phyloP scores from a whole-genome alignment of 345 rosid species.

The Heritiera fomes region DNA sequence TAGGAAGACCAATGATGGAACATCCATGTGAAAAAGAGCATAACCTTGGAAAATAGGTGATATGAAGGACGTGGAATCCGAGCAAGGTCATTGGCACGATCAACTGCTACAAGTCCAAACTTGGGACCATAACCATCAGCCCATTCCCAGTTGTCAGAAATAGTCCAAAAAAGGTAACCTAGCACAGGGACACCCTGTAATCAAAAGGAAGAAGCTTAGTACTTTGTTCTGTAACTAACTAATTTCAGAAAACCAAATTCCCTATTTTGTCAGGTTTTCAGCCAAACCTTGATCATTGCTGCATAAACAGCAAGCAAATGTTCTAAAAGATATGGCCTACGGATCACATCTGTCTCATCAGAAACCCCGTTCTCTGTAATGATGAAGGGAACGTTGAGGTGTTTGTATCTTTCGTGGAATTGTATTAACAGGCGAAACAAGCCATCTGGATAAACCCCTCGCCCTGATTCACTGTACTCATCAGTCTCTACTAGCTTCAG shows the following conservation, averaged over 20 bases:
- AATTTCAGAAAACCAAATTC: constrained; percentile 19
- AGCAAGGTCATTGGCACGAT: constrained; percentile 70
- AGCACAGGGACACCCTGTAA: constrained; percentile 81
- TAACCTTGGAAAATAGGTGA: constrained; percentile 80
- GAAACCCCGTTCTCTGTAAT: constrained; percentile 86
- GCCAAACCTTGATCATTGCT: constrained; percentile 68
- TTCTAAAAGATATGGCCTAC: constrained; percentile 81
- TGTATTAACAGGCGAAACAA: constrained; percentile 66
- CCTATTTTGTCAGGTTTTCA: constrained; percentile 26
- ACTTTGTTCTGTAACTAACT: background rate
- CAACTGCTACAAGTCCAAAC: constrained; percentile 90
- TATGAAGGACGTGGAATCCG: constrained; percentile 80
- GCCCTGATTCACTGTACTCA: constrained; percentile 98
- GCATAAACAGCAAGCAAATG: constrained; percentile 89
- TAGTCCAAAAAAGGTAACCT: constrained; percentile 95
- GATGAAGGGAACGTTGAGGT: constrained; percentile 76
- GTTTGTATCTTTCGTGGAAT: constrained; percentile 85
- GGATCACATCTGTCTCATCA: constrained; percentile 86
- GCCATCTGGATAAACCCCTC: constrained; percentile 97
- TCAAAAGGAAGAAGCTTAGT: constrained; percentile 15
- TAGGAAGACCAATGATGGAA: constrained; percentile 17
- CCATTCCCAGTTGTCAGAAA: constrained; percentile 99
- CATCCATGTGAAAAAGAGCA: background rate
- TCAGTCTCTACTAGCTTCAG: constrained; percentile 86
- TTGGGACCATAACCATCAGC: constrained; percentile 99